Evolutionary conservation across 148 eudicot species (phyloP), one percentile per base, ranked within the genome.

Genomic region (Cornus kousa): DNA sequence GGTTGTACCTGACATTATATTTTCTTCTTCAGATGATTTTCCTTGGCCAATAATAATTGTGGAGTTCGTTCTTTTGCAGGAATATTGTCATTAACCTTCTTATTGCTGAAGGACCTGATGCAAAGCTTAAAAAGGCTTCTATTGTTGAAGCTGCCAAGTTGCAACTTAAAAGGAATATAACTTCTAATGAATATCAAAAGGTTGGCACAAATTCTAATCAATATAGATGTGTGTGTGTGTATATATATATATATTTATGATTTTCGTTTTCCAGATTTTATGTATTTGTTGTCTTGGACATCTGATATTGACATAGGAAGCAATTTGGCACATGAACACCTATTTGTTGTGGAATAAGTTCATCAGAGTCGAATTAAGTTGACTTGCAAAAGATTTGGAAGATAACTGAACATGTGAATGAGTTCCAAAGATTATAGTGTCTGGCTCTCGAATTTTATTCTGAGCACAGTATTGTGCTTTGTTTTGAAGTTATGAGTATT

Each of bases 111-210:
- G 90, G 90, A 43, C 91, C 94, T 5, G 85, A 87, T 80, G 97
- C 88, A 64, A 91, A 88, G 89, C 93, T 96, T 74, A 96, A 87
- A 82, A 93, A 87, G 86, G 85, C 93, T 67, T 76, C 86, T 71
- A 82, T 96, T 81, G 24, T 85, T 67, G 95, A 87, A 87, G 99
- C 98, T 87, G 91, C 93, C 66, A 89, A 89, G 82, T 80, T 82
- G 75, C 80, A 89, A 85, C 92, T 92, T 71, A 80, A 82, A 50
- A 87, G 81, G 82, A 93, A 90, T 48, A 84, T 92, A 35, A 67
- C 88, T 50, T 62, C 69, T 9, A 68, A 10, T 67, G 99, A 88
- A 71, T 89, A 87, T 84, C 88, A 87, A 19, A 93, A 96, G 97
- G 99, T 95, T 64, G 43, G 76, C 37, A 17, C 59, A 16, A 19